Percentiles rank a stretch among this genome's conserved stretches.
Conservation (phyloP, 306 rosid genomes). For the Vicia villosa region DNA sequence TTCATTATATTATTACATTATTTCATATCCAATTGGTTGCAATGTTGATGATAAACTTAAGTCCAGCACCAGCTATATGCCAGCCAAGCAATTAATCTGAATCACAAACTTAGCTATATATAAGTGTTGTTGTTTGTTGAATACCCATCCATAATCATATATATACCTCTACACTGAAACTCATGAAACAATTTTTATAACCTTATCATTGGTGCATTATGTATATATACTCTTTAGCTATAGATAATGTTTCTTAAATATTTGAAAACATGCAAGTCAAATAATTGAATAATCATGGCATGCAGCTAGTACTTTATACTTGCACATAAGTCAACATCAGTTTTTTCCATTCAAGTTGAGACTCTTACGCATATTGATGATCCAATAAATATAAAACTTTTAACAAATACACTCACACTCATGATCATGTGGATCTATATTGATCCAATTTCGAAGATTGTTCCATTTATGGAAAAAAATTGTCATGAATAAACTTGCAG, state of each 20-base stretch:
- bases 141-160: background rate
- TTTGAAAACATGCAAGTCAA: slow-evolving; percentile 14
- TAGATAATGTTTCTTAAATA: slow-evolving; percentile 5
- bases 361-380: too few relatives aligned
- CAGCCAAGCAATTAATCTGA: slow-evolving; percentile 32
- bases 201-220: slow-evolving; percentile 19
- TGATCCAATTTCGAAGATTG: too few relatives aligned
- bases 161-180: slow-evolving; percentile 36
- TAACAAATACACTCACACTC: too few relatives aligned
- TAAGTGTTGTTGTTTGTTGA: slow-evolving; percentile 26
- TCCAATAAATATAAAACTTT: too few relatives aligned
- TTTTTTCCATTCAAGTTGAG: too few relatives aligned
- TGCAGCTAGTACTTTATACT: background rate
- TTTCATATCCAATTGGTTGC: slow-evolving; percentile 22
- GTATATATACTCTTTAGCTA: background rate
- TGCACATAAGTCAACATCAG: too few relatives aligned
- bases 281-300: background rate
- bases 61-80: slow-evolving; percentile 40
- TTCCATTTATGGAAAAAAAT: too few relatives aligned
- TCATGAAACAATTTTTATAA: slow-evolving; percentile 36
- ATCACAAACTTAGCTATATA: slow-evolving; percentile 26
- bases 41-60: slow-evolving; percentile 12
- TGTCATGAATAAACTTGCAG: too few relatives aligned
- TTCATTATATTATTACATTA: slow-evolving; percentile 12
- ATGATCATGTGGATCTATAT: too few relatives aligned